Evolutionary conservation across 176 grass and related monocot species (phyloP).

Genomic region (Phoenix dactylifera): DNA sequence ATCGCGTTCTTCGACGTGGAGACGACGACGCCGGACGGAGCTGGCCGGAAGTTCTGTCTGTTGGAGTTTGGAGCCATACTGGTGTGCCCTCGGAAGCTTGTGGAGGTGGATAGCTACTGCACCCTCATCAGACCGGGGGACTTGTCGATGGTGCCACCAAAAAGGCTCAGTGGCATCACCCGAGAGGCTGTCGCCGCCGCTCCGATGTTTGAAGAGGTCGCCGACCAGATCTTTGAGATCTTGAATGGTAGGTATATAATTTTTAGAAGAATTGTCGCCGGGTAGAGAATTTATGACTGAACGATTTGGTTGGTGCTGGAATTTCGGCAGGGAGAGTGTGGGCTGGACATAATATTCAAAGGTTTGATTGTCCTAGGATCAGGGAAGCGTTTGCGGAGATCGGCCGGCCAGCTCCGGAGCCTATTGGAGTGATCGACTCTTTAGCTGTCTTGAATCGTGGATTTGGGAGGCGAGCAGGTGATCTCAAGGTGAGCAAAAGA

Average conservation of each 20-base stretch:
- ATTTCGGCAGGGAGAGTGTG: constrained; percentile 47
- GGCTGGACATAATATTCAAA: constrained; percentile 78
- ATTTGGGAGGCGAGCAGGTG: constrained; percentile 56
- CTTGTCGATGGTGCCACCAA: constrained; percentile 32
- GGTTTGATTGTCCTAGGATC: constrained; percentile 53
- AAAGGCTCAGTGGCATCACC: constrained; percentile 33
- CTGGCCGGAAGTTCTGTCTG: constrained; percentile 23
- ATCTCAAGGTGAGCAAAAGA: constrained; percentile 47
- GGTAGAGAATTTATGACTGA: no score
- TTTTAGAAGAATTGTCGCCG: no score
- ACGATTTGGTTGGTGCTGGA: no score
- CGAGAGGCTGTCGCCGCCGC: constrained; percentile 37
- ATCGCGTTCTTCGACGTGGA: constrained; percentile 73
- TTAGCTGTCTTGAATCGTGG: constrained; percentile 38
- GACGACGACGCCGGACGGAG: constrained; percentile 36
- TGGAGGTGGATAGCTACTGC: constrained; percentile 67
- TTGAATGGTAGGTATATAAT: constrained; percentile 30
- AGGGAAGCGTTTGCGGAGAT: constrained; percentile 61
- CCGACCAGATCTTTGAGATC: constrained; percentile 45
- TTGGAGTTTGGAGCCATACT: constrained; percentile 87
- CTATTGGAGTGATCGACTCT: constrained; percentile 58
- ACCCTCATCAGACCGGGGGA: constrained; percentile 40
- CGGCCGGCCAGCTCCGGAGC: constrained; percentile 41
- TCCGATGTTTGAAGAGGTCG: constrained; percentile 49
- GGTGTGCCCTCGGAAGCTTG: constrained; percentile 61